Evolutionary conservation across 1,284 basidiomycete genomes (phyloP), one percentile per base, ranked within the genome.

Genomic region (Ceratorhiza oryzae-sativae): DNA sequence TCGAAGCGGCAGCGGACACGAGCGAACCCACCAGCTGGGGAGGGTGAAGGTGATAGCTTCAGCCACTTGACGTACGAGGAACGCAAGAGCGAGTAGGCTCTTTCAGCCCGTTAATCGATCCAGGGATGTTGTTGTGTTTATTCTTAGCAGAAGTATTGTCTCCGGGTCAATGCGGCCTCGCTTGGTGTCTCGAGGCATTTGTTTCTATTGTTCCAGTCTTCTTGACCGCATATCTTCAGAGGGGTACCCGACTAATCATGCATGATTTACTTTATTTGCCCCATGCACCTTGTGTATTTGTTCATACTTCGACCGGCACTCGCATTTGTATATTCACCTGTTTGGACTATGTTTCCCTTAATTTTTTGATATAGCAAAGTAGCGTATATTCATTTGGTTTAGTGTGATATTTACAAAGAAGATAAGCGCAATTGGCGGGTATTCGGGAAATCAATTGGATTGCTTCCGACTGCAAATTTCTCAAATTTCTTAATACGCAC

Each of bases 391-490:
- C 55, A 58, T 30, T 63, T 49, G 61, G 39, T 49, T 34, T 63
- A 63, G 61, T 49, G 27, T 63, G 36, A 18, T 8, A 49, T 2
- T 30, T 49, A 63, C 30, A 63, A 46, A 63, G 45, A 46, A 49
- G 48, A 51, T 51, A 65, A 51, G 41, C 42, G 13, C 34, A 20
- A 25, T 12, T 41, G 34, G 56, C 39, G 42, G 36, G 42, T 42
- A 59, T 59, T 59, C 56, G 39, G 39, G 42, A 42, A 42, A 48
- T 58, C 55, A 36, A 41, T 68, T 45, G n/a, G 51, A 56, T 68
- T 56, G 63, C 39, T 32, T 68, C 51, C 63, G 63, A 68, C 53
- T 68, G 63, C 63, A 68, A 68, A 55, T 68, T 68, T 68, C 49
- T 65, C 60, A 63, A 63, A 63, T 30, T 63, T 63, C 36, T 39